Base-by-base conservation (phyloP, 495 filamentous ascomycete genomes). In the Penicillium soppii region DNA sequence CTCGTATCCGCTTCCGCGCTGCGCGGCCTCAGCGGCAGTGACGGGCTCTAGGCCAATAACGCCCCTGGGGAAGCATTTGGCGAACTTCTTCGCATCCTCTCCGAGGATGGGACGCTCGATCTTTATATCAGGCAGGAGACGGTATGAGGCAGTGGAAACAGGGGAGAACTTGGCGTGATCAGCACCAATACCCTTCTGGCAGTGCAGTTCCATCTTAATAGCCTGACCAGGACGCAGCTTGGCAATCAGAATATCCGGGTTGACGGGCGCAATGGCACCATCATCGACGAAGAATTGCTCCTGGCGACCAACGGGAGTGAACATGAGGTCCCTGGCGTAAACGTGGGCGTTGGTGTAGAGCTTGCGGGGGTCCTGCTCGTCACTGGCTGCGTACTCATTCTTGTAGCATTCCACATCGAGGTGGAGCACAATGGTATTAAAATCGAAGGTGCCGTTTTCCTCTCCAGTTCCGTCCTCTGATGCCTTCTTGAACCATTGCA, bases 111-210 rank as follows among this genome's bases (percentile, higher is more conserved):
- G 92, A 50, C 77, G 74, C 33, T 74, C 64, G 59, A 97, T 97
- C 16, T 79, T 76, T 62, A 99, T 97, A 39, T 84, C 81, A 1
- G 95, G 95, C 56, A 99, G 64, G 7, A 99, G 78, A 15, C 95
- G 82, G 72, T 99, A 99, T 32, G 85, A 85, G 7, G 94, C 92
- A 0, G 95, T 96, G 4, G 92, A 92, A 16, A 99, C 95, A 22
- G 95, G 95, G 1, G 90, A 95, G 77, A 92, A 99, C 66, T 99
- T 99, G 40, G 95, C 89, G 69, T 99, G 95, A 72, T 97, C 94
- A 49, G 84, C 86, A 13, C 95, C 95, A 47, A 94, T 86, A 20
- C 95, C 95, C 70, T 96, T 97, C 69, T 92, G 81, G 69, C 89
- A 89, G 72, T 95, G 91, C 79, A 92, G 82, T 50, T 87, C 81